A percentile compares a stretch with the other conserved stretches of the same genome.
Evolutionary conservation across 345 rosid species (phyloP).

Genomic region (Citrus australasica): DNA sequence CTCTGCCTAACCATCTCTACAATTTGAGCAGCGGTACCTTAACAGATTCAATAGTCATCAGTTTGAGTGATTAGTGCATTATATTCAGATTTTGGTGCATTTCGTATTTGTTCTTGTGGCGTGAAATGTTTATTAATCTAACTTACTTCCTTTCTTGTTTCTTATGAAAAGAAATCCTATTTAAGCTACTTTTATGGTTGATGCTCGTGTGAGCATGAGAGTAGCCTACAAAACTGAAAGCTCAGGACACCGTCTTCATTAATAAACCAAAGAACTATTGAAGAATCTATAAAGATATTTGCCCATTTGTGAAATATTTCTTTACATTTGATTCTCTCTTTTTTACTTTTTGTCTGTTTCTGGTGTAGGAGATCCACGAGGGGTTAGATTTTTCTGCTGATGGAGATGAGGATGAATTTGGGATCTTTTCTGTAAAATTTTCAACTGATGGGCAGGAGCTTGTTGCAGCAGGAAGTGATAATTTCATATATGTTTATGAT

Average conservation of each 20-base stretch:
- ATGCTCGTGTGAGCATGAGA: neutral
- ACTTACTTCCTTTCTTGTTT: neutral
- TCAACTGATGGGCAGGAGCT: conserved; percentile 70
- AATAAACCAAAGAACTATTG: neutral
- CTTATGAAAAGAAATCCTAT: neutral
- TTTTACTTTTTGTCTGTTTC: neutral
- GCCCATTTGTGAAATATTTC: neutral
- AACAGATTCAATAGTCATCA: neutral
- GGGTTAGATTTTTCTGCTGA: conserved; percentile 48
- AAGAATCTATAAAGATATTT: neutral
- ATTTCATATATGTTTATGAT: conserved; percentile 54
- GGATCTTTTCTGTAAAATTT: conserved; percentile 63
- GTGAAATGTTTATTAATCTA: neutral
- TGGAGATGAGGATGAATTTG: conserved; percentile 28
- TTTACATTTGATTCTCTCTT: neutral
- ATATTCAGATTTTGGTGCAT: neutral
- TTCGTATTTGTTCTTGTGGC: too few species aligned
- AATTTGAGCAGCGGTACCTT: neutral
- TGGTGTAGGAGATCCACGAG: conserved; percentile 62
- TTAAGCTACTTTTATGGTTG: neutral
- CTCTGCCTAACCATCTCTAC: neutral
- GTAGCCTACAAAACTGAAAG: neutral
- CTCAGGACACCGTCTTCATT: neutral
- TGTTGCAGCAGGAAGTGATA: conserved; percentile 51
- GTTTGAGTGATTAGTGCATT: neutral